Evolutionary conservation across 2,329 filamentous ascomycete species (phyloP).

Genomic region (Stromatinia cepivora): DNA sequence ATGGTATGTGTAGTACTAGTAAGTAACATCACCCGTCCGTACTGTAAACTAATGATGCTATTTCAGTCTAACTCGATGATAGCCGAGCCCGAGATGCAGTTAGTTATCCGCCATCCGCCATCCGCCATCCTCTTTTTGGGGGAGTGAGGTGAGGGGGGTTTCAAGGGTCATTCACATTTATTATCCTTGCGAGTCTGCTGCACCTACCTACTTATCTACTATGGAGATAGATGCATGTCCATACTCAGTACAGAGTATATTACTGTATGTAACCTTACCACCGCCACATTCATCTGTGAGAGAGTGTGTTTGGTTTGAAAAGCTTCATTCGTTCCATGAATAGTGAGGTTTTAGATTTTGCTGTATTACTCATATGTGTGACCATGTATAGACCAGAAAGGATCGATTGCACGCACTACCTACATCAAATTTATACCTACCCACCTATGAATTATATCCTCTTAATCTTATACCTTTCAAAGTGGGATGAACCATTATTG

Average conservation of each 20-base stretch:
- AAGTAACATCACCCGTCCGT: not conserved
- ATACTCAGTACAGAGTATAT: not conserved
- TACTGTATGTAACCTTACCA: not conserved
- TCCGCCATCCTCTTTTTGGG: not conserved
- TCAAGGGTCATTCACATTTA: not conserved
- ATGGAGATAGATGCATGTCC: not conserved
- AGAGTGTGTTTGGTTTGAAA: not conserved
- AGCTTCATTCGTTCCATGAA: not conserved
- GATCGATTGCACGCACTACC: not conserved
- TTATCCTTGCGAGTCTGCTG: not conserved
- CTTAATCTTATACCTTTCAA: not conserved
- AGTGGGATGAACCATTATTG: not conserved
- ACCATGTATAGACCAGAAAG: not conserved
- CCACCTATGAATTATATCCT: no score
- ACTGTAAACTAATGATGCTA: not conserved
- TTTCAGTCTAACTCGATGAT: conserved; percentile 11
- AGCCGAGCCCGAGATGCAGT: conserved; percentile 5
- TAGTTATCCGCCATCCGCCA: not conserved
- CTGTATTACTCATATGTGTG: conserved; percentile 1
- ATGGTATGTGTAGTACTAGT: not conserved
- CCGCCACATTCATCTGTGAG: not conserved
- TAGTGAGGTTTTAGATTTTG: not conserved
- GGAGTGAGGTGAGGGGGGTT: not conserved
- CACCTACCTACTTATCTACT: not conserved
- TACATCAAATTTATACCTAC: no score